Percentiles rank a stretch among this genome's conserved stretches.
These are phyloP conservation scores for Cardiospermum halicacabum DNA, from an alignment of 345 rosid species.

Conservation along the genomic window DNA sequence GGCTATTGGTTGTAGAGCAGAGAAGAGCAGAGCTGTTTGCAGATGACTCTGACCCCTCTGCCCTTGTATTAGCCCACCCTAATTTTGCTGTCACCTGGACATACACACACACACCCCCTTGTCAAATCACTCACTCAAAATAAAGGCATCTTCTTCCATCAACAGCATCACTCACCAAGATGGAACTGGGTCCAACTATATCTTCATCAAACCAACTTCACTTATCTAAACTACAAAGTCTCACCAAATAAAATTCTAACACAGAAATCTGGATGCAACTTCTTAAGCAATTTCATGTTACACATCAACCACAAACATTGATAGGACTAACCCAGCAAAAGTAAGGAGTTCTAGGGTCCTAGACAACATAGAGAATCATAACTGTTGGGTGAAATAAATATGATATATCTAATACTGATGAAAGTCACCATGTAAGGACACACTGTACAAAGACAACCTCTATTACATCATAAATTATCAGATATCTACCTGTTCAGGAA, in stretches of 20 bases:
- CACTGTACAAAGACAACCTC: neutral
- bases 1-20: neutral
- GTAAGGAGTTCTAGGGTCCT: neutral
- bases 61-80: neutral
- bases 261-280: neutral
- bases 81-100: constrained; percentile 5
- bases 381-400: neutral
- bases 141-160: neutral
- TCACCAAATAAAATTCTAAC: neutral
- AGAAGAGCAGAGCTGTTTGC: too few species aligned
- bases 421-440: too few species aligned
- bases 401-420: neutral
- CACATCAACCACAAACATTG: neutral
- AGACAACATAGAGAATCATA: neutral
- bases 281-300: neutral
- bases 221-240: neutral
- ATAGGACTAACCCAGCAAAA: neutral
- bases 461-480: neutral
- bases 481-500: neutral
- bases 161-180: neutral
- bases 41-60: neutral
- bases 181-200: neutral
- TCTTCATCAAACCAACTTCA: neutral
- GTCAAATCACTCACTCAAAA: constrained; percentile 4
- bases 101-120: too few species aligned